These are phyloP conservation scores for Evansstolkia leycettana DNA, from an alignment of 495 filamentous ascomycete genomes.

Conservation along the genomic window DNA sequence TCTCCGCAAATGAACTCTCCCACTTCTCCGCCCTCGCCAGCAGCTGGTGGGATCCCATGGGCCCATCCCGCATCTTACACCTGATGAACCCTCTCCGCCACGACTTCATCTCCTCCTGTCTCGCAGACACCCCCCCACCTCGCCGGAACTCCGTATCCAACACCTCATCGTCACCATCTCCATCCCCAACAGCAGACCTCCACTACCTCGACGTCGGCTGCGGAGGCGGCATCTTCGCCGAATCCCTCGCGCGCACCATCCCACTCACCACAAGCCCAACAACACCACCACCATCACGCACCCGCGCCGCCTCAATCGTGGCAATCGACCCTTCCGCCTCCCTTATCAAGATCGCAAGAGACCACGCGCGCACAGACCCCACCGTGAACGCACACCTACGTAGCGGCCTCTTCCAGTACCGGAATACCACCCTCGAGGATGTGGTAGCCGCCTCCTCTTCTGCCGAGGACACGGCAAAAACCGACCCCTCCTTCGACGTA, in stretches of 20 bases:
- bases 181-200: slow-evolving; percentile 23
- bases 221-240: slow-evolving; percentile 92
- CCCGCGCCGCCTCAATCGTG: slow-evolving; percentile 53
- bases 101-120: slow-evolving; percentile 73
- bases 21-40: slow-evolving; percentile 91
- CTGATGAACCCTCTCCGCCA: slow-evolving; percentile 97
- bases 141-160: too few relatives aligned
- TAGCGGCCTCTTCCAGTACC: slow-evolving; percentile 51
- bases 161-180: slow-evolving; percentile 4
- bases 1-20: slow-evolving; percentile 76
- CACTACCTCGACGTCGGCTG: slow-evolving; percentile 89
- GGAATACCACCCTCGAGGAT: slow-evolving; percentile 59
- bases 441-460: too few relatives aligned
- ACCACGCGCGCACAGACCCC: slow-evolving; percentile 60
- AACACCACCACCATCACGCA: slow-evolving; percentile 38
- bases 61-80: slow-evolving; percentile 82
- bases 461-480: too few relatives aligned
- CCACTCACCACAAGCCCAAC: slow-evolving; percentile 29
- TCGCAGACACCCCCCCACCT: slow-evolving; percentile 22
- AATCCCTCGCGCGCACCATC: slow-evolving; percentile 68
- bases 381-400: slow-evolving; percentile 32
- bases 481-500: too few relatives aligned
- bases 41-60: slow-evolving; percentile 95
- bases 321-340: slow-evolving; percentile 74
- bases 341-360: slow-evolving; percentile 68